Evolutionary conservation across 257 asterid species (phyloP).

Genomic region (Nyctanthes arbortristis): DNA sequence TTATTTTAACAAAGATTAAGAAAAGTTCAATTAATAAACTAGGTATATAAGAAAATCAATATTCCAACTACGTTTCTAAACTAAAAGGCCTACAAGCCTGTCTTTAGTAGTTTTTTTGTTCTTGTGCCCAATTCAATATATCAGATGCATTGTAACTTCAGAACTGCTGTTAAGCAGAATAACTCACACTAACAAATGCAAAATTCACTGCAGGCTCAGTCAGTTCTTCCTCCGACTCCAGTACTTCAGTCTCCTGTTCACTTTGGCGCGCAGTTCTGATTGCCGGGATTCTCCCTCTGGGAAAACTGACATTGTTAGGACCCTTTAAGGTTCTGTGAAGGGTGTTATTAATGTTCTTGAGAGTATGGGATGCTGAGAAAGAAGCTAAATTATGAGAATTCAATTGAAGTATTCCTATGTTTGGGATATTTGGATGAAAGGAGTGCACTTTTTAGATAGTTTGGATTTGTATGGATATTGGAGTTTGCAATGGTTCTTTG

Average conservation of each 20-base stretch:
- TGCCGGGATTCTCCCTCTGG: constrained; percentile 39
- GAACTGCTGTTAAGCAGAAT: not conserved
- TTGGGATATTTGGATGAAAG: constrained; percentile 13
- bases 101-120: too few relatives aligned
- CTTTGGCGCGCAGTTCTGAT: constrained; percentile 33
- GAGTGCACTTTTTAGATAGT: constrained; percentile 13
- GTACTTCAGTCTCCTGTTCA: constrained; percentile 21
- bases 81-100: too few relatives aligned
- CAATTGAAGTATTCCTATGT: constrained; percentile 45
- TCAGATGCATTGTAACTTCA: not conserved
- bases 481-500: not conserved
- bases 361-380: constrained; percentile 35
- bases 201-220: constrained; percentile 41
- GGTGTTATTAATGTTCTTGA: constrained; percentile 18
- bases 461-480: constrained; percentile 17
- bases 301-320: constrained; percentile 24
- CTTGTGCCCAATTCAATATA: not conserved
- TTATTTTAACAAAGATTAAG: too few relatives aligned
- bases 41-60: too few relatives aligned
- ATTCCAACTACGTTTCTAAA: too few relatives aligned
- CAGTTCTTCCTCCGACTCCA: constrained; percentile 32
- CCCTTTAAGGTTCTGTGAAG: constrained; percentile 5
- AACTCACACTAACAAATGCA: constrained; percentile 65
- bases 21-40: too few relatives aligned
- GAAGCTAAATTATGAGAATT: constrained; percentile 37